Conservation (phyloP, 164 flowering plant genomes). For the Magnolia changhungtana region DNA sequence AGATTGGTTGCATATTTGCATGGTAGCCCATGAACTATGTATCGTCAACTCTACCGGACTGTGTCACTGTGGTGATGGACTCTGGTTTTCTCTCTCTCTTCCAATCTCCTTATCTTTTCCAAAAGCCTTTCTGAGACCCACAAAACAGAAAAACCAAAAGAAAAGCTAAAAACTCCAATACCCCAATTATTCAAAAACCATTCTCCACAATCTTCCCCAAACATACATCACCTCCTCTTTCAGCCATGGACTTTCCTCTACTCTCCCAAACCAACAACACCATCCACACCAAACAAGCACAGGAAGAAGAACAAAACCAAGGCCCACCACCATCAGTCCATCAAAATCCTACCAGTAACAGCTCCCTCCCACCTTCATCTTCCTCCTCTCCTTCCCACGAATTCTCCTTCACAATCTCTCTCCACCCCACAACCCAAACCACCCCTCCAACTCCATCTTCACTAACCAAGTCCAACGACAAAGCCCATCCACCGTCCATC, state of each 20-base stretch:
- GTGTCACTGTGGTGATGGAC: too few species aligned
- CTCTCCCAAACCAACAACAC: neutral
- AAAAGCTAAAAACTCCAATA: neutral
- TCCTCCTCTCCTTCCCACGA: conserved; percentile 13
- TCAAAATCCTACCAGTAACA: neutral
- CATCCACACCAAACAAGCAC: neutral
- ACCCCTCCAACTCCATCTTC: neutral
- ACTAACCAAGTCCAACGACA: neutral
- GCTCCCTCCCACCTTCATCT: conserved; percentile 4
- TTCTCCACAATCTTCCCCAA: neutral
- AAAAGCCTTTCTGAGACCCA: neutral
- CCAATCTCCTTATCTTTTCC: neutral
- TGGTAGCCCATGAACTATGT: too few species aligned
- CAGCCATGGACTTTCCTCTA: conserved; percentile 6
- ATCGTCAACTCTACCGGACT: too few species aligned
- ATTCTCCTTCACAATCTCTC: conserved; percentile 52
- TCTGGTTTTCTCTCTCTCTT: neutral
- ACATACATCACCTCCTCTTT: neutral
- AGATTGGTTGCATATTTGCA: too few species aligned
- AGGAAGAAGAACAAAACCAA: neutral
- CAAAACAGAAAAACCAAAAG: neutral
- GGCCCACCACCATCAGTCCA: neutral
- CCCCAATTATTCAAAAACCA: neutral
- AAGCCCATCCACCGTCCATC: conserved; percentile 19
- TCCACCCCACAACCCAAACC: conserved; percentile 33